Evolutionary conservation across 2,329 filamentous ascomycete genomes (phyloP).

Genomic region (Magnaporthiopsis incrustans): DNA sequence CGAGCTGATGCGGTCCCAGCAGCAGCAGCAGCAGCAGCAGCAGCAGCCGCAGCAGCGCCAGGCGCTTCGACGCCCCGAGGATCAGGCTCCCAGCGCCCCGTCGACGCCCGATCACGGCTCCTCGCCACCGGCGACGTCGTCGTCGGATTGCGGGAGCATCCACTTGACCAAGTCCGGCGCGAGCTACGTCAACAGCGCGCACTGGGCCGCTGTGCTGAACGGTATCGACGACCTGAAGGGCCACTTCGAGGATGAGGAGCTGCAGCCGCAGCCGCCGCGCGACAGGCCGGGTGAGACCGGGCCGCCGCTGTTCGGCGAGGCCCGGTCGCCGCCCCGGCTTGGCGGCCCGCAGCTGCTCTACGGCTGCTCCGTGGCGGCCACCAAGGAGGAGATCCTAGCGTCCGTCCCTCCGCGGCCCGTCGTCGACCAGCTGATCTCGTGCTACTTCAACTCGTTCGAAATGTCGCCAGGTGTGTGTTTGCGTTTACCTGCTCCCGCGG

Average conservation of each 20-base stretch:
- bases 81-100: too few species aligned
- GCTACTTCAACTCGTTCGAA: conserved; percentile 8
- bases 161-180: conserved; percentile 2
- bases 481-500: conserved; percentile 3
- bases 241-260: conserved; percentile 5
- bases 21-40: too few species aligned
- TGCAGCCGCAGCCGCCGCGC: background rate
- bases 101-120: too few species aligned
- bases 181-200: conserved; percentile 7
- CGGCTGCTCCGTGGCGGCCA: conserved; percentile 3
- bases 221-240: conserved; percentile 7
- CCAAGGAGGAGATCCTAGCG: conserved; percentile 7
- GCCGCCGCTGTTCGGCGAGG: background rate
- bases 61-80: too few species aligned
- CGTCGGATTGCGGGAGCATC: conserved; percentile 5
- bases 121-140: too few species aligned
- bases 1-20: too few species aligned
- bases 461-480: conserved; percentile 2
- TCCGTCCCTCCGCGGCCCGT: conserved; percentile 5
- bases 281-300: too few species aligned
- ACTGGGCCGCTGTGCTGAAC: conserved; percentile 8
- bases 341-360: conserved; percentile 5
- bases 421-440: conserved; percentile 7
- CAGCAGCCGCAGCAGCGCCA: too few species aligned
- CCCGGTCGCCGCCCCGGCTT: background rate